phyloP scores from a whole-genome alignment of 139 green algal species.

The Dunaliella primolecta region DNA sequence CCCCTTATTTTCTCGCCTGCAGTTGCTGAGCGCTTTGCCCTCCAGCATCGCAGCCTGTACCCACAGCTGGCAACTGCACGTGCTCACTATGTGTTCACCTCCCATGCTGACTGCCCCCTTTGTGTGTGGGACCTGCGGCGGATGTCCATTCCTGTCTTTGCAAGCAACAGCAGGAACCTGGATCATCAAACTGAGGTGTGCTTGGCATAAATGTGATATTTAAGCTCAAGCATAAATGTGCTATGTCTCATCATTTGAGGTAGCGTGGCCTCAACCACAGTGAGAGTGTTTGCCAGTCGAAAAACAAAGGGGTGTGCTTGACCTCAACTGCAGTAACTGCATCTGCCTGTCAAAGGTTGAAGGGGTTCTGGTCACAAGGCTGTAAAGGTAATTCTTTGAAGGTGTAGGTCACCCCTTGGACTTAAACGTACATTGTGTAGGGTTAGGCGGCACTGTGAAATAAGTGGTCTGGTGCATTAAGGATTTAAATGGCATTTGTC shows the following conservation, averaged over 20 bases:
- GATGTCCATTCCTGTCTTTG: conserved; percentile 14
- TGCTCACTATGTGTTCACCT: conserved; percentile 39
- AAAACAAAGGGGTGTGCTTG: not conserved
- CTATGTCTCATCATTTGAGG: not conserved
- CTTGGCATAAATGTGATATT: not conserved
- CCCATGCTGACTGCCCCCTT: conserved; percentile 36
- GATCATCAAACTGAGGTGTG: not conserved
- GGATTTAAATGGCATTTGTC: too few species aligned
- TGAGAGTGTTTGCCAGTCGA: not conserved
- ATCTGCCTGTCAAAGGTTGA: too few species aligned
- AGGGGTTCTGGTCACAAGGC: too few species aligned
- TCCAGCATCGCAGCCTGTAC: conserved; percentile 44
- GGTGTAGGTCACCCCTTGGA: too few species aligned
- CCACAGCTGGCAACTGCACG: conserved; percentile 24
- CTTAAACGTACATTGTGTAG: too few species aligned
- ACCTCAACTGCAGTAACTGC: too few species aligned
- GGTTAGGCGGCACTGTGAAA: too few species aligned
- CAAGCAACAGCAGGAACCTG: not conserved
- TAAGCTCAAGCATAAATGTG: not conserved
- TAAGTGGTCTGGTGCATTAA: too few species aligned
- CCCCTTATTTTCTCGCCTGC: too few species aligned
- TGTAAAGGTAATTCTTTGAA: too few species aligned
- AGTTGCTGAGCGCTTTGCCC: conserved; percentile 35
- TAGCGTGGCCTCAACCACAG: not conserved
- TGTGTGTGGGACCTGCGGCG: conserved; percentile 34